phyloP scores from a whole-genome alignment of 2,329 filamentous ascomycete species.

The Pseudocercospora fijiensis region DNA sequence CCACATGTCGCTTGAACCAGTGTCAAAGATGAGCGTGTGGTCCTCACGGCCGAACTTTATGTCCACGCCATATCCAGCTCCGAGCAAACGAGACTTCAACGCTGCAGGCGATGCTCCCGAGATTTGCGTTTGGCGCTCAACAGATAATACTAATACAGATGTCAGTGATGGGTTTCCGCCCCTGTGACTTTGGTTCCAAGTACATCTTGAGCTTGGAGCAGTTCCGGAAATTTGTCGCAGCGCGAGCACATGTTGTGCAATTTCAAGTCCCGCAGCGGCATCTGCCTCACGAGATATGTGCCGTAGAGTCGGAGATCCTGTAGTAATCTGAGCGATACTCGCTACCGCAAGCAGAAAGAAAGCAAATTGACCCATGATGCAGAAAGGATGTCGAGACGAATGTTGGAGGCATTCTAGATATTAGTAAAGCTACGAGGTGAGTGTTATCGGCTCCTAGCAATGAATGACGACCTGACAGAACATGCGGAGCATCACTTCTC shows the following conservation, averaged over 20 bases:
- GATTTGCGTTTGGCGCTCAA: neutral
- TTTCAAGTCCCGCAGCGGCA: neutral
- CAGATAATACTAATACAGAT: neutral
- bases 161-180: neutral
- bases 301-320: neutral
- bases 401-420: neutral
- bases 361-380: neutral
- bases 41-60: slow-evolving; percentile 25
- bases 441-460: neutral
- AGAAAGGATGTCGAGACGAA: neutral
- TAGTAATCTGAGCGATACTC: neutral
- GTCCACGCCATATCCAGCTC: slow-evolving; percentile 6
- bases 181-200: neutral
- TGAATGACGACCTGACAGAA: neutral
- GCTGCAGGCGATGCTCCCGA: neutral
- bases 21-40: slow-evolving; percentile 46
- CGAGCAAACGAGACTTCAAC: neutral
- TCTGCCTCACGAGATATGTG: neutral
- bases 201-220: slow-evolving; percentile 1
- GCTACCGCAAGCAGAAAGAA: neutral
- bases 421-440: neutral
- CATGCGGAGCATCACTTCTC: neutral
- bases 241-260: neutral
- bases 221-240: neutral
- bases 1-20: slow-evolving; percentile 51